A percentile compares a stretch with the other conserved stretches of the same genome.
These are phyloP conservation scores for Beauveria medogensis DNA, from an alignment of 2,329 filamentous ascomycete species.

Conservation along the genomic window DNA sequence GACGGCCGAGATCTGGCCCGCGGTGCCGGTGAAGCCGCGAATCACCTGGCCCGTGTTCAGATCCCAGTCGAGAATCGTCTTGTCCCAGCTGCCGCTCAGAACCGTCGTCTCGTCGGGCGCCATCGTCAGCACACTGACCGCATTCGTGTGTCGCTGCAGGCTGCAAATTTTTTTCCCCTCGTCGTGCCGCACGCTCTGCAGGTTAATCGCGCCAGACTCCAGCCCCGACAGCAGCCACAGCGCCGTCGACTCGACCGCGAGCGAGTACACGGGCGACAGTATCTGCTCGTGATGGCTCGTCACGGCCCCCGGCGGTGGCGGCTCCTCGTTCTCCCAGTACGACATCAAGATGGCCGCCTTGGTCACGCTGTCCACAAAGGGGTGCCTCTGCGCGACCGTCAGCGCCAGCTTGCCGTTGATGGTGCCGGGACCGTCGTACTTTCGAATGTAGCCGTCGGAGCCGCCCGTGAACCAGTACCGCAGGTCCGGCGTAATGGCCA, in stretches of 20 bases:
- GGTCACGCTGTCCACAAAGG: slow-evolving; percentile 93
- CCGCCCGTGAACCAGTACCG: slow-evolving; percentile 93
- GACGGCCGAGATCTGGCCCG: slow-evolving; percentile 78
- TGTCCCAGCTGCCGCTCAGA: slow-evolving; percentile 94
- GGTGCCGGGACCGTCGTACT: slow-evolving; percentile 91
- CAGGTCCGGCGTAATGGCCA: slow-evolving; percentile 88
- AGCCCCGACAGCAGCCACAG: slow-evolving; percentile 87
- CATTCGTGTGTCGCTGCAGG: slow-evolving; percentile 77
- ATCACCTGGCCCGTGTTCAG: slow-evolving; percentile 74
- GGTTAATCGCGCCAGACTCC: slow-evolving; percentile 84
- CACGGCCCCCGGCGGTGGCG: slow-evolving; percentile 27
- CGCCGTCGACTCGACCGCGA: slow-evolving; percentile 83
- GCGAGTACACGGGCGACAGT: slow-evolving; percentile 86
- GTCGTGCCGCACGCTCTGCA: slow-evolving; percentile 88
- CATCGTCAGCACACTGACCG: slow-evolving; percentile 79
- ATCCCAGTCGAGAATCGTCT: slow-evolving; percentile 90
- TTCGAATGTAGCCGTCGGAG: slow-evolving; percentile 89
- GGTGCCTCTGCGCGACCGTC: slow-evolving; percentile 91
- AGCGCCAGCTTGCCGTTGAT: slow-evolving; percentile 90
- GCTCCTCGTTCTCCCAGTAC: slow-evolving; percentile 98
- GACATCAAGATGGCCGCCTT: slow-evolving; percentile 92
- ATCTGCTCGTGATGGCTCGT: slow-evolving; percentile 48
- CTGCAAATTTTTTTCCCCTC: slow-evolving; percentile 84
- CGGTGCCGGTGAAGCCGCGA: slow-evolving; percentile 67
- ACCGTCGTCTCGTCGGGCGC: slow-evolving; percentile 80